phyloP scores from a whole-genome alignment of 148 eudicot species.

The Chenopodium suecicum region DNA sequence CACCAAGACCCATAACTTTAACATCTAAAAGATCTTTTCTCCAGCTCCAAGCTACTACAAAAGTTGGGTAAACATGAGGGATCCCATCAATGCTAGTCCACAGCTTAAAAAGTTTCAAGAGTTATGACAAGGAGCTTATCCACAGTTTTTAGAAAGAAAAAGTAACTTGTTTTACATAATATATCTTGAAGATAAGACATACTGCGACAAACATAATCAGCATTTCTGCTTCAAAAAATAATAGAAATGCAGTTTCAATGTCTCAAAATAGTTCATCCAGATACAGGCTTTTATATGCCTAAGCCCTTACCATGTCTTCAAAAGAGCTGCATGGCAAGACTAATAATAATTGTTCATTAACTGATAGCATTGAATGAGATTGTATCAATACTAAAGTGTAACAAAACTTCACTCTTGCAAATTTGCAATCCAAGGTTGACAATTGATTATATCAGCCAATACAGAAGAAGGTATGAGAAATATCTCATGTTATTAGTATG shows the following conservation, averaged over 20 bases:
- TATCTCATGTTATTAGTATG: neutral
- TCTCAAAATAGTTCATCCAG: neutral
- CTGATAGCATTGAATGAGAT: neutral
- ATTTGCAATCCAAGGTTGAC: too few species aligned
- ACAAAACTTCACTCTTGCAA: too few species aligned
- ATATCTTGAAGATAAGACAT: neutral
- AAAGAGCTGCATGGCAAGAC: neutral
- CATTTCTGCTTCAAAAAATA: neutral
- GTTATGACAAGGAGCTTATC: too few species aligned
- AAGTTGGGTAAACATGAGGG: neutral
- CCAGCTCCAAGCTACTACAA: neutral
- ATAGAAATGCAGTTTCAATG: neutral
- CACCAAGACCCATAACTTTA: neutral
- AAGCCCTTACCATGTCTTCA: neutral
- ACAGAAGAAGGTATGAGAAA: too few species aligned
- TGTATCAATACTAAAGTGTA: neutral
- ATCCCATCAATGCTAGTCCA: neutral
- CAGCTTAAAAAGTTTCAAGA: too few species aligned
- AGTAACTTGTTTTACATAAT: neutral
- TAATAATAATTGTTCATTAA: neutral
- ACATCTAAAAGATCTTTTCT: neutral
- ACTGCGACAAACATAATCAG: neutral
- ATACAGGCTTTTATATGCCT: neutral
- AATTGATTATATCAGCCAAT: too few species aligned
- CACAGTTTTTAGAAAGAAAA: too few species aligned